Evolutionary conservation across 768 basidiomycete genomes (phyloP), one percentile per base, ranked within the genome.

Genomic region (Boletus reticuloceps): DNA sequence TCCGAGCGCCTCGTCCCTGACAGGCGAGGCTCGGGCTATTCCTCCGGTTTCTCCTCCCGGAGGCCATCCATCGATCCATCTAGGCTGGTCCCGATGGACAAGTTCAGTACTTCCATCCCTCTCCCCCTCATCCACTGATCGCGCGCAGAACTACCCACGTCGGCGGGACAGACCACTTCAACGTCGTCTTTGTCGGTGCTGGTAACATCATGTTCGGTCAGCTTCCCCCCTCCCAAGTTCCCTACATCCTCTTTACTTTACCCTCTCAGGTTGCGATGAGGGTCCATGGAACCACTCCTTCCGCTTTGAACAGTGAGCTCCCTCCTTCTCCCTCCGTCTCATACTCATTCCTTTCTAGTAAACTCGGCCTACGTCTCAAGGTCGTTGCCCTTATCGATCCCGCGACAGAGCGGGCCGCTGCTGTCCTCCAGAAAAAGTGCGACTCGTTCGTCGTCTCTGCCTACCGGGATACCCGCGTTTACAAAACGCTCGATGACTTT

Each of bases 191-290:
- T 73, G 79, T 98, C 62, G 95, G 95, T 48, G 95, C 95, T 27
- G 95, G 94, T 16, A 96, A 97, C 75, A 95, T 98, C 76, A 97
- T 97, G 94, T 98, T 98, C 69, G 95, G 94, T 84, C 50, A 53
- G 74, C 55, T 36, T 31, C n/a, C 38, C 49, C 22, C 41, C 36
- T 51, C 54, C 27, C 32, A 25, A 13, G 14, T n/a, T 42, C 19
- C 32, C 47, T 42, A 40, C 54, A 36, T 29, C 51, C 17, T 36
- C 20, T 56, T 57, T 41, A 67, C 51, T 14, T 36, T 37, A 16
- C 22, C 17, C 50, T 41, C 42, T 25, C 69, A 92, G 91, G 91
- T 55, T 92, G 89, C 47, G 83, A 85, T 41, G 91, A 93, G 67
- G 92, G 91, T 41, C 92, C 91, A 19, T 94, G 91, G 91, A 92